Conservation (phyloP, 2,329 filamentous ascomycete genomes). For the Exophiala alcalophila region DNA sequence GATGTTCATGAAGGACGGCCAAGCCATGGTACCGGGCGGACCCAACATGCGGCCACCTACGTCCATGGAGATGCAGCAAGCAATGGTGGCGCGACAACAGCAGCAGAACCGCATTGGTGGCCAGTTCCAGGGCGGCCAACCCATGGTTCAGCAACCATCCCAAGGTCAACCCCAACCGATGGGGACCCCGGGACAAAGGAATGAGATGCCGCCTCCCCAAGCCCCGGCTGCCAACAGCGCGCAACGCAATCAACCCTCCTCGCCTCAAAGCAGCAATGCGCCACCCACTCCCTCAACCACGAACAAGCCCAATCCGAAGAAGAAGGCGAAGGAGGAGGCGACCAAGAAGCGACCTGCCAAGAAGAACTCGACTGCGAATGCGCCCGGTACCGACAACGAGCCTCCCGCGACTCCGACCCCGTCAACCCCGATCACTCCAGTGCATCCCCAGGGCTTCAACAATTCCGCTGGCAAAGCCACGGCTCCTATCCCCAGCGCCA, state of each 20-base stretch:
- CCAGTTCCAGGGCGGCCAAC: slow-evolving; percentile 39
- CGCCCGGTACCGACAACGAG: slow-evolving; percentile 46
- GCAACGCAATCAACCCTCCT: slow-evolving; percentile 43
- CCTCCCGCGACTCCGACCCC: slow-evolving; percentile 49
- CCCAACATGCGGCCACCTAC: slow-evolving; percentile 59
- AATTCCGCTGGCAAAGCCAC: slow-evolving; percentile 36
- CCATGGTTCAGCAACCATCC: slow-evolving; percentile 50
- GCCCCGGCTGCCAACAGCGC: slow-evolving; percentile 43
- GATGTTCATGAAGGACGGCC: slow-evolving; percentile 47
- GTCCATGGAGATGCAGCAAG: slow-evolving; percentile 48
- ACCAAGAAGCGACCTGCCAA: slow-evolving; percentile 47
- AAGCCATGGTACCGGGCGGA: slow-evolving; percentile 46
- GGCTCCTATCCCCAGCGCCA: slow-evolving; percentile 33
- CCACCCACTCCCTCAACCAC: slow-evolving; percentile 61
- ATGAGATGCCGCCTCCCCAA: slow-evolving; percentile 51
- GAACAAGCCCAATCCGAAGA: slow-evolving; percentile 62
- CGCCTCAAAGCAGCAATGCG: slow-evolving; percentile 46
- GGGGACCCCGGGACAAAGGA: slow-evolving; percentile 58
- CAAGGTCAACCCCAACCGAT: slow-evolving; percentile 44
- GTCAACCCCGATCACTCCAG: slow-evolving; percentile 49
- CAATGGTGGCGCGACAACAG: slow-evolving; percentile 34
- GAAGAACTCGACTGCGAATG: slow-evolving; percentile 41
- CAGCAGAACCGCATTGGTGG: slow-evolving; percentile 39
- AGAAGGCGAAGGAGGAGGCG: slow-evolving; percentile 54
- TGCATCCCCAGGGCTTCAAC: slow-evolving; percentile 47